Base-by-base conservation (phyloP, 345 rosid genomes). In the Aethionema arabicum region DNA sequence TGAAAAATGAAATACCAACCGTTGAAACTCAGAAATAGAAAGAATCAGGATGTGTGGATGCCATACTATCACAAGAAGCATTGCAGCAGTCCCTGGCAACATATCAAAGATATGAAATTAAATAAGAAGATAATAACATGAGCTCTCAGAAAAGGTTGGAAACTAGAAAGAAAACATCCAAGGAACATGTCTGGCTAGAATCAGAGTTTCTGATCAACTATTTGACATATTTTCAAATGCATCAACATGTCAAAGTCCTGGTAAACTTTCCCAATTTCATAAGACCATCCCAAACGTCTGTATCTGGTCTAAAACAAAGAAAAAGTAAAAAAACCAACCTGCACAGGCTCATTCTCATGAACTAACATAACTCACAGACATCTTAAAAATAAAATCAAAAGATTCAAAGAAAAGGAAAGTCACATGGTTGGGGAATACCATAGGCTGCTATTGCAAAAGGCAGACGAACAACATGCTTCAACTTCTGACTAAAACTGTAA, bases 401-500 rank as follows among this genome's bases (percentile, higher is more conserved):
- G 66, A 38, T 30, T 12, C 5, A 40, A 9, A 40, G 31, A 37
- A 21, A 39, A 4, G 3, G 14, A 47, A 63, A 13, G 33, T 0
- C 27, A 39, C 12, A 47, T 54, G 42, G 32, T 62, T 47, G 4
- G 47, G 36, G n/a, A 41, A 61, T 74, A 88, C 98, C 98, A 73
- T 91, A 91, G 15, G 96, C 84, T 63, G 88, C 76, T 44, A 88
- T 78, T 48, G 98, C 91, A 75, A 91, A 91, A 32, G 96, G 92
- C 31, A 88, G 77, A 43, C 95, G 92, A 63, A 88, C 98, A 66
- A 91, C 69, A 73, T 91, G 92, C 90, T 91, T 91, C 81, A 91
- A 73, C 78, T 91, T 91, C 82, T 88, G 92, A 75, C 98, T 91
- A 83, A 88, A 90, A 82, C 92, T 88, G 73, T 91, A 91, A 69